Evolutionary conservation across 495 filamentous ascomycete genomes (phyloP).

Genomic region (Hypoxylon intermedium): DNA sequence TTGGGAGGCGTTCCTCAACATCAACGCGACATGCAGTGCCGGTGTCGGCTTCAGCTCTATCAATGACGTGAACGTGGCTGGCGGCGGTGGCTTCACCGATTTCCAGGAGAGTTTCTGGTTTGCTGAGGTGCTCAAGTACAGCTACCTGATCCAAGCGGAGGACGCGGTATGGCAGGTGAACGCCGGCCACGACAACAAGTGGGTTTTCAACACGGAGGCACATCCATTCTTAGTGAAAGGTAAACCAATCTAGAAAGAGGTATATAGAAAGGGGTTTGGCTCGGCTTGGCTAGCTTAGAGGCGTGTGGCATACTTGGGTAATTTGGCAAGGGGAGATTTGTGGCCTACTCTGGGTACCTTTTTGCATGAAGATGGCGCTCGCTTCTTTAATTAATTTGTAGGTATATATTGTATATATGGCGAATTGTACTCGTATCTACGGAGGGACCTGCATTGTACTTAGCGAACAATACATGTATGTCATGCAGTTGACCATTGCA

Average conservation of each 20-base stretch:
- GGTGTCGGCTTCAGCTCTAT: constrained; percentile 73
- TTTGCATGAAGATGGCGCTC: constrained; percentile 29
- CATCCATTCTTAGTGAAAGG: constrained; percentile 72
- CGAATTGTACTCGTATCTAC: constrained; percentile 5
- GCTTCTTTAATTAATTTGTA: constrained; percentile 3
- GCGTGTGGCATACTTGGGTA: background rate
- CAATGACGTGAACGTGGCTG: constrained; percentile 66
- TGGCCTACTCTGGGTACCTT: background rate
- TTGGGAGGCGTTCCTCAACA: constrained; percentile 78
- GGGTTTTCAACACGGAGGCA: constrained; percentile 86
- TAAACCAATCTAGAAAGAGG: constrained; percentile 38
- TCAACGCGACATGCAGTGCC: constrained; percentile 69
- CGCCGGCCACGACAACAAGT: constrained; percentile 62
- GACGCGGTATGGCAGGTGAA: constrained; percentile 73
- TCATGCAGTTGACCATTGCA: background rate
- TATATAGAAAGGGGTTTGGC: background rate
- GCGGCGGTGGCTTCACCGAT: constrained; percentile 68
- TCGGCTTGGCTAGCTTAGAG: background rate
- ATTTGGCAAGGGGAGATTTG: background rate
- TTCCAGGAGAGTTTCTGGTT: constrained; percentile 91
- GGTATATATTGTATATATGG: background rate
- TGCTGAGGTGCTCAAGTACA: constrained; percentile 89
- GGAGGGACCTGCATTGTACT: no score
- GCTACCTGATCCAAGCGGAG: constrained; percentile 71
- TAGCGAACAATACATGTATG: no score